These are phyloP conservation scores for Aegilops tauschii DNA, from an alignment of 176 grass and related monocot species.

Conservation along the genomic window DNA sequence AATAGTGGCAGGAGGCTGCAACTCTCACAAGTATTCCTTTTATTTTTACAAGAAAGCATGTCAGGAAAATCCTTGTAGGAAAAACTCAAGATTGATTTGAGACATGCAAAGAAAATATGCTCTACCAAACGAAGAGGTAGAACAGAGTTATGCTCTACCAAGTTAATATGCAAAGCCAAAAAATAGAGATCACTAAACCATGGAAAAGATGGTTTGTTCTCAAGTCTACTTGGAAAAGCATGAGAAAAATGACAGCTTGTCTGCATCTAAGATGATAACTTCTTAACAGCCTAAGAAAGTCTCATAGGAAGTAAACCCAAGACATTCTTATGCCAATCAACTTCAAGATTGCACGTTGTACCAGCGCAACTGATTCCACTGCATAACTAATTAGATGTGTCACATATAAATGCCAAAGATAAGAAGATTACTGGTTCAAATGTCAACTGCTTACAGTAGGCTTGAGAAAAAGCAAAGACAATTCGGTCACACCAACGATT, in stretches of 20 bases:
- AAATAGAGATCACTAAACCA: background rate
- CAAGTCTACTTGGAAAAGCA: slow-evolving; percentile 25
- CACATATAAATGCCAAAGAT: slow-evolving; percentile 1
- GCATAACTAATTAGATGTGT: background rate
- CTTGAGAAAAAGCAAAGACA: slow-evolving; percentile 30
- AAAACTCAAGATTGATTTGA: background rate
- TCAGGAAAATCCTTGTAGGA: background rate
- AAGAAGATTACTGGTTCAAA: slow-evolving; percentile 34
- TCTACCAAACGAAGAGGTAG: no score
- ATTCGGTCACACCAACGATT: slow-evolving; percentile 15
- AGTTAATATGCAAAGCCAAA: background rate
- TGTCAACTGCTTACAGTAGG: slow-evolving; percentile 40
- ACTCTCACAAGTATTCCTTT: background rate
- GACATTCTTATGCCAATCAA: background rate
- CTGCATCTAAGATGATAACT: slow-evolving; percentile 11
- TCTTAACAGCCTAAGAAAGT: slow-evolving; percentile 23
- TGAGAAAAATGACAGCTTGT: slow-evolving; percentile 18
- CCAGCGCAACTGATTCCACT: background rate
- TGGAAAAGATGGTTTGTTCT: background rate
- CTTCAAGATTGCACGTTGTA: slow-evolving; percentile 12
- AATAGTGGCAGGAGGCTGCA: background rate
- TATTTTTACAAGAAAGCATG: background rate
- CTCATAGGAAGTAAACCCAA: slow-evolving; percentile 28
- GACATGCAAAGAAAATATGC: no score
- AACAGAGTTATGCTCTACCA: background rate